Conservation (phyloP, 2,329 filamentous ascomycete species). For the Fusarium beomiforme region DNA sequence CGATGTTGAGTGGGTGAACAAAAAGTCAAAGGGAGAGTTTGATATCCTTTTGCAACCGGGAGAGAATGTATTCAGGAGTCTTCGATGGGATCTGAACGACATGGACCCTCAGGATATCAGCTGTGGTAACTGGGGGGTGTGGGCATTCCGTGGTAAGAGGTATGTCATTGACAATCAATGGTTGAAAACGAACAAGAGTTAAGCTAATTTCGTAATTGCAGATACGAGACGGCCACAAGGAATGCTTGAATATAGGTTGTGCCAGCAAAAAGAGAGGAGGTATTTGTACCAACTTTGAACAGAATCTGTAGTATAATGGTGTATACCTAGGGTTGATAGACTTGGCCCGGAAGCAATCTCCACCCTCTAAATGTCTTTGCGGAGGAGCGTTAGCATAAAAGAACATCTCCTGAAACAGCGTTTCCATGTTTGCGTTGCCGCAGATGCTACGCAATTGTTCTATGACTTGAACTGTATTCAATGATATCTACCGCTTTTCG, state of each 20-base stretch:
- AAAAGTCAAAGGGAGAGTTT: slow-evolving; percentile 88
- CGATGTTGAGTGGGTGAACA: slow-evolving; percentile 88
- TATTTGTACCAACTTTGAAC: slow-evolving; percentile 34
- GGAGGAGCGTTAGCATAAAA: slow-evolving; percentile 5
- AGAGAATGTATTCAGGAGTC: slow-evolving; percentile 92
- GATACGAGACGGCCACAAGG: slow-evolving; percentile 72
- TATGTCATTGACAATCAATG: slow-evolving; percentile 59
- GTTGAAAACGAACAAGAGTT: neutral
- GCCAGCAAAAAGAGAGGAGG: slow-evolving; percentile 1
- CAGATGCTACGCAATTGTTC: neutral
- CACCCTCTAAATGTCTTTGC: neutral
- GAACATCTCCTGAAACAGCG: slow-evolving; percentile 19
- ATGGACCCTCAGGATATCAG: slow-evolving; percentile 92
- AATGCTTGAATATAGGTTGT: slow-evolving; percentile 45
- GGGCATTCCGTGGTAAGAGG: slow-evolving; percentile 98
- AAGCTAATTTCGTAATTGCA: slow-evolving; percentile 39
- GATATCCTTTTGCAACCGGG: slow-evolving; percentile 91
- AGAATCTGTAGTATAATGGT: slow-evolving; percentile 35
- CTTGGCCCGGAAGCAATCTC: slow-evolving; percentile 7
- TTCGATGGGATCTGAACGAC: slow-evolving; percentile 97
- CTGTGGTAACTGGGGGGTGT: slow-evolving; percentile 96
- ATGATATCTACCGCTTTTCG: neutral
- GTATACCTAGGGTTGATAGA: slow-evolving; percentile 23
- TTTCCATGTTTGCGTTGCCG: neutral
- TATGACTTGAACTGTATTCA: slow-evolving; percentile 5